Evolutionary conservation across 2,329 filamentous ascomycete genomes (phyloP).

Genomic region (Colletotrichum cordylinicola): DNA sequence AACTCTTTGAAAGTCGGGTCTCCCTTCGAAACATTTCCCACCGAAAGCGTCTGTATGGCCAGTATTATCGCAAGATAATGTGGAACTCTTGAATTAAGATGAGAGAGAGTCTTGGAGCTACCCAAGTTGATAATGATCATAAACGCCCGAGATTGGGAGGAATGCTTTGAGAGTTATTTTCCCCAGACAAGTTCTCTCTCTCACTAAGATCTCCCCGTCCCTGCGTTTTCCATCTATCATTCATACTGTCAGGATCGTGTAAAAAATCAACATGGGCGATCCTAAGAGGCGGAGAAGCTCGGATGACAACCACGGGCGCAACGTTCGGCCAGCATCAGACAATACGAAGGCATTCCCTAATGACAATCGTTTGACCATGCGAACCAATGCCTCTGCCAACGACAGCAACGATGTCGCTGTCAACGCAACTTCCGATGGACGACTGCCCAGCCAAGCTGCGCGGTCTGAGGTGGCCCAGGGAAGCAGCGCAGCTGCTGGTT

Average conservation of each 20-base stretch:
- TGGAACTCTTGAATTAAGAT: neutral
- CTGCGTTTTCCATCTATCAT: neutral
- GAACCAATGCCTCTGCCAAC: neutral
- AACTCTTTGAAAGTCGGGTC: neutral
- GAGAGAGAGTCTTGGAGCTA: neutral
- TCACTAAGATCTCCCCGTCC: neutral
- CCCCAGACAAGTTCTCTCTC: neutral
- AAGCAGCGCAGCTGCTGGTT: neutral
- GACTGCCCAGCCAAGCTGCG: neutral
- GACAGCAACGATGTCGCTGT: neutral
- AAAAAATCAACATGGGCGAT: neutral
- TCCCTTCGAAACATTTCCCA: neutral
- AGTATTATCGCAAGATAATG: neutral
- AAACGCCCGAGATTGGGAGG: neutral
- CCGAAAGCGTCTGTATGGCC: neutral
- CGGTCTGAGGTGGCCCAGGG: neutral
- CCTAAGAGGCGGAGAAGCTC: neutral
- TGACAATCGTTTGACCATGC: neutral
- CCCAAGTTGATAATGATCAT: neutral
- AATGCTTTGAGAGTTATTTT: neutral
- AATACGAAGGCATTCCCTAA: neutral
- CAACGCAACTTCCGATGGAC: neutral
- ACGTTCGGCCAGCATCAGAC: neutral
- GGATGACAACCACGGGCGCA: neutral
- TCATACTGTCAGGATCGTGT: neutral